Percentiles rank a stretch among this genome's conserved stretches.
Evolutionary conservation across 169 alveolate species (phyloP).

Genomic region (Toxoplasma gondii): DNA sequence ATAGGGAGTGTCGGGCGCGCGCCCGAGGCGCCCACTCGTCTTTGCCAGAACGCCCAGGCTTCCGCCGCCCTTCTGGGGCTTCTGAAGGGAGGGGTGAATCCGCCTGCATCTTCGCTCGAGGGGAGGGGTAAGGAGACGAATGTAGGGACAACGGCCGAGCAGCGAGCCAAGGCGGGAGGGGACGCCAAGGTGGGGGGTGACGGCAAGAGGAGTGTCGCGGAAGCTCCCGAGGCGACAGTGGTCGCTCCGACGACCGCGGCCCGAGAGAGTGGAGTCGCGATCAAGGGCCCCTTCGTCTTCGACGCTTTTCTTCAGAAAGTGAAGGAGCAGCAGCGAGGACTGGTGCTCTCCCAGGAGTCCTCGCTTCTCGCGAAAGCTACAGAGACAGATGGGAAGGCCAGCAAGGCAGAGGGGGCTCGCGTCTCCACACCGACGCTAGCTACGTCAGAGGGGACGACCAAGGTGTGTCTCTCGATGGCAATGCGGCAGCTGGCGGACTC

Average conservation of each 20-base stretch:
- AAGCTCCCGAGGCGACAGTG: neutral
- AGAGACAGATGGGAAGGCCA: too few relatives aligned
- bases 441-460: neutral
- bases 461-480: too few relatives aligned
- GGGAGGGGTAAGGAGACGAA: too few relatives aligned
- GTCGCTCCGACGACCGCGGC: neutral
- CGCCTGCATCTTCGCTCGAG: neutral
- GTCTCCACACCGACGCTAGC: too few relatives aligned
- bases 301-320: neutral
- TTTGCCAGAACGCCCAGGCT: neutral
- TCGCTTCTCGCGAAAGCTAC: neutral
- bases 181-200: neutral
- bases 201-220: neutral
- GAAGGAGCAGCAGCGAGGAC: neutral
- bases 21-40: neutral
- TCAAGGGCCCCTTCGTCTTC: neutral
- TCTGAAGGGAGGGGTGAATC: neutral
- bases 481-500: too few relatives aligned
- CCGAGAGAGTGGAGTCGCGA: neutral
- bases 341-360: neutral
- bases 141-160: neutral
- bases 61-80: neutral
- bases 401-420: too few relatives aligned
- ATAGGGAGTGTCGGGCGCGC: neutral
- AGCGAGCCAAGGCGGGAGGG: neutral